Percentiles rank a stretch among this genome's conserved stretches.
Evolutionary conservation across 805 yeast species (phyloP).

Genomic region (Candida xiaguanensis): DNA sequence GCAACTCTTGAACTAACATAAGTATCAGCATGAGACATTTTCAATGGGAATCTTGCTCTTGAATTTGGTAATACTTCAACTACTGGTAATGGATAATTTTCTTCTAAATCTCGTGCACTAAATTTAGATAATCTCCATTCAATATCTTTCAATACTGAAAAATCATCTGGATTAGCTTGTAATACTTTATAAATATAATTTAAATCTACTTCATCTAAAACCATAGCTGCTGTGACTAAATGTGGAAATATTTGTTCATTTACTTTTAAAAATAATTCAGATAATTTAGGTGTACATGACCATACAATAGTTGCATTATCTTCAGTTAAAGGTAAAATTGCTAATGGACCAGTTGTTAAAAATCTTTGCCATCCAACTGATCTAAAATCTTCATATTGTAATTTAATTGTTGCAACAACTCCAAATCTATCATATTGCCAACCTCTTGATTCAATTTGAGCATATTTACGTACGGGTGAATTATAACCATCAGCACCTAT

Average conservation of each 20-base stretch:
- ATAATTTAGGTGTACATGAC: constrained; percentile 78
- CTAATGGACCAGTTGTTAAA: constrained; percentile 87
- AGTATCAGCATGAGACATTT: constrained; percentile 84
- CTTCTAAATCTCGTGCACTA: constrained; percentile 47
- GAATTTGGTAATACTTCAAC: constrained; percentile 56
- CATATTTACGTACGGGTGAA: constrained; percentile 83
- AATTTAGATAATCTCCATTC: constrained; percentile 59
- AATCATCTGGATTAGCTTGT: constrained; percentile 36
- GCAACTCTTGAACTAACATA: constrained; percentile 85
- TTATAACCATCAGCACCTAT: constrained; percentile 96
- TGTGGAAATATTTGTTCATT: constrained; percentile 61
- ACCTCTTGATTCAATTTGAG: constrained; percentile 82
- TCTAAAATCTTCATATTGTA: constrained; percentile 68
- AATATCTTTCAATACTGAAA: constrained; percentile 60
- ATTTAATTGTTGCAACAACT: constrained; percentile 82
- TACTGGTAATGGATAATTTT: constrained; percentile 64
- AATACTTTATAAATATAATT: constrained; percentile 55
- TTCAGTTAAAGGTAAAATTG: constrained; percentile 83
- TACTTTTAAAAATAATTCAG: constrained; percentile 56
- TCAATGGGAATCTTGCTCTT: constrained; percentile 85
- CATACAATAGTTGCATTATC: constrained; percentile 90
- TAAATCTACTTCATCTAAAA: constrained; percentile 74
- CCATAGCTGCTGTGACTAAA: constrained; percentile 81
- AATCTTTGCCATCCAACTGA: constrained; percentile 92
- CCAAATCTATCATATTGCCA: constrained; percentile 90